These are phyloP conservation scores for Venturia oleaginea DNA, from an alignment of 2,329 filamentous ascomycete genomes.

Conservation along the genomic window DNA sequence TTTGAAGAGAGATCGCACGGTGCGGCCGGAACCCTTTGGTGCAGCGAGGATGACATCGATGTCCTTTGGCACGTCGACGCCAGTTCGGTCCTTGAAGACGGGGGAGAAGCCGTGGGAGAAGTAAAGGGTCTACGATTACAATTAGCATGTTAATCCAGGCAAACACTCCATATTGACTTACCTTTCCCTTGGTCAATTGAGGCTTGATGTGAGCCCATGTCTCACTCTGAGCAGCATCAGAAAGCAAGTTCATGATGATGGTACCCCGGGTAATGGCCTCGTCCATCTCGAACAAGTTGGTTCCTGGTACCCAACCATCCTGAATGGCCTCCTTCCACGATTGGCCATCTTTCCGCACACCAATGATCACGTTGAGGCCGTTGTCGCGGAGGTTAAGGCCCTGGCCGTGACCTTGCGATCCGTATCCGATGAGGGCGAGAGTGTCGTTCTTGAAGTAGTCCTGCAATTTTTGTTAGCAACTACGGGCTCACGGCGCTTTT, in stretches of 20 bases:
- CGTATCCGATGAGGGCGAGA: constrained; percentile 97
- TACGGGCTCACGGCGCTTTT: background rate
- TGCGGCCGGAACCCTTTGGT: constrained; percentile 97
- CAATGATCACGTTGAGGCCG: constrained; percentile 96
- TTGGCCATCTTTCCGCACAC: constrained; percentile 95
- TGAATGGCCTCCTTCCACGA: constrained; percentile 97
- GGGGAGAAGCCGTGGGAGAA: constrained; percentile 99
- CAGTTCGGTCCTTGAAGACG: constrained; percentile 99
- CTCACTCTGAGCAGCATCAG: constrained; percentile 95
- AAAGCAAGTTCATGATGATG: constrained; percentile 98
- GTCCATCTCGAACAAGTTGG: constrained; percentile 97
- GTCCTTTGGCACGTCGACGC: constrained; percentile 90
- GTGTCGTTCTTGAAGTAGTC: constrained; percentile 99
- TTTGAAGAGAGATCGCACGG: constrained; percentile 96
- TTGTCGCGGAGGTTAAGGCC: constrained; percentile 99
- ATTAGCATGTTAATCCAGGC: background rate
- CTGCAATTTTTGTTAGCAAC: constrained; percentile 35
- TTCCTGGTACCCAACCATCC: constrained; percentile 96
- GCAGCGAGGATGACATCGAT: constrained; percentile 99
- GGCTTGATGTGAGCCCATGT: constrained; percentile 98
- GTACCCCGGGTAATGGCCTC: constrained; percentile 90
- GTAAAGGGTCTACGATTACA: constrained; percentile 71
- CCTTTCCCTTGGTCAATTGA: constrained; percentile 97
- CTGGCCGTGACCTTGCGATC: constrained; percentile 96
- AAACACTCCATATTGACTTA: constrained; percentile 32